Evolutionary conservation across 2,329 filamentous ascomycete genomes (phyloP), one percentile per base, ranked within the genome.

Genomic region (Podosphaera aphanis): DNA sequence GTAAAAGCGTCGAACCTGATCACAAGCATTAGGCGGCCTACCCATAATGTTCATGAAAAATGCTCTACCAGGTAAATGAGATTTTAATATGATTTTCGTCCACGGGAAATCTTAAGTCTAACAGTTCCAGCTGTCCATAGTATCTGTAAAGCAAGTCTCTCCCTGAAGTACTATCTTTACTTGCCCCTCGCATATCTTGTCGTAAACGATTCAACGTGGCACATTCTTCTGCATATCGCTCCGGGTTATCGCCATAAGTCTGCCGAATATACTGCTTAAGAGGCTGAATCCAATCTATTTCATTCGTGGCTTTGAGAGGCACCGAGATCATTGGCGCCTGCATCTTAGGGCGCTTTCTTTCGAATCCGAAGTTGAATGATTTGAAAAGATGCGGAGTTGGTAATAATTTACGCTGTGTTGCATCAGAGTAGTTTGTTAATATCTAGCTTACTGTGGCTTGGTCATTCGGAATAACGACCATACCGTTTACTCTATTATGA

Each of bases 71-170:
- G 52, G 88, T 95, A 61, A 98, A 98, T 6, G 83, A 83, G 57
- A 98, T 93, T 66, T 95, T 95, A 66, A 98, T 95, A 60, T 98
- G 88, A 59, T 93, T 90, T 66, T 98, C 90, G 56, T 98, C 90
- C 40, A 98, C 85, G 0, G 92, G 92, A 59, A 98, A 98, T 49
- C 90, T 73, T 57, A 98, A 66, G 62, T 98, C 90, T 50, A 98
- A 67, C 45, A 98, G 69, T 65, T 98, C 90, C 48, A 98, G 73
- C 65, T 98, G 90, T 36, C 88, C 90, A 60, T 98, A 98, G 64
- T 98, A 98, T 60, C 90, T 74, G 62, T 98, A 98, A 44, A 98
- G 67, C 58, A 98, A 70, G 62, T 98, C 90, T 57, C 90, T 70
- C 42, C 90, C 90, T 5, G 86, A 83, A 19, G 84, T 90, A 63